phyloP scores from a whole-genome alignment of 2,329 filamentous ascomycete genomes.

The Pezicula radicicola region DNA sequence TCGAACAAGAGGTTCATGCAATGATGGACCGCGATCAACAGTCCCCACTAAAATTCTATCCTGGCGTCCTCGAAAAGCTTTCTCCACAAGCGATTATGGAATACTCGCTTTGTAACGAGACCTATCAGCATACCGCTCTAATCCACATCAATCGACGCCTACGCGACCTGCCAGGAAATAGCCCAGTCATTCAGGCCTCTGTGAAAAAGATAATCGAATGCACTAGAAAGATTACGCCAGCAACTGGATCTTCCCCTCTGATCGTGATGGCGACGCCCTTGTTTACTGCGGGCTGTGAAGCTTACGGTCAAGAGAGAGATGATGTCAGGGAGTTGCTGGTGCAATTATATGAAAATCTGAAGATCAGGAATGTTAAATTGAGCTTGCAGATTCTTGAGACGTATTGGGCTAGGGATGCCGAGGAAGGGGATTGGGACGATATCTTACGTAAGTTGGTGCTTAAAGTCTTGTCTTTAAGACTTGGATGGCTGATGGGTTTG shows the following conservation, averaged over 20 bases:
- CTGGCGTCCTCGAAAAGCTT: constrained; percentile 11
- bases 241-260: constrained; percentile 35
- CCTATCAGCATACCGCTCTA: constrained; percentile 39
- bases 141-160: constrained; percentile 38
- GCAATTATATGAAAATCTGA: constrained; percentile 34
- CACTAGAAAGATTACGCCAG: constrained; percentile 33
- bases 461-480: too few species aligned
- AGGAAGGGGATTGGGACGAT: constrained; percentile 35
- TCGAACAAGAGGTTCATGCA: constrained; percentile 31
- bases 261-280: constrained; percentile 39
- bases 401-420: constrained; percentile 24
- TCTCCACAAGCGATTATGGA: constrained; percentile 23
- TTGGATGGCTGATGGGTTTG: background rate
- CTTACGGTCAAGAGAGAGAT: constrained; percentile 32
- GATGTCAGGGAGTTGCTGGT: constrained; percentile 29
- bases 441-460: constrained; percentile 29
- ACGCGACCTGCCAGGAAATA: constrained; percentile 22
- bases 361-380: constrained; percentile 37
- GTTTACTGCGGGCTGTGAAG: constrained; percentile 40
- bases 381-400: constrained; percentile 36
- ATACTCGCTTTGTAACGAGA: constrained; percentile 36
- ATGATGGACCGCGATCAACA: constrained; percentile 29
- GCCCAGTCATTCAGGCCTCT: constrained; percentile 6
- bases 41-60: constrained; percentile 28
- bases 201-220: constrained; percentile 34